These are phyloP conservation scores for Candida sp. DNA, from an alignment of 1,139 yeast genomes.

Conservation along the genomic window DNA sequence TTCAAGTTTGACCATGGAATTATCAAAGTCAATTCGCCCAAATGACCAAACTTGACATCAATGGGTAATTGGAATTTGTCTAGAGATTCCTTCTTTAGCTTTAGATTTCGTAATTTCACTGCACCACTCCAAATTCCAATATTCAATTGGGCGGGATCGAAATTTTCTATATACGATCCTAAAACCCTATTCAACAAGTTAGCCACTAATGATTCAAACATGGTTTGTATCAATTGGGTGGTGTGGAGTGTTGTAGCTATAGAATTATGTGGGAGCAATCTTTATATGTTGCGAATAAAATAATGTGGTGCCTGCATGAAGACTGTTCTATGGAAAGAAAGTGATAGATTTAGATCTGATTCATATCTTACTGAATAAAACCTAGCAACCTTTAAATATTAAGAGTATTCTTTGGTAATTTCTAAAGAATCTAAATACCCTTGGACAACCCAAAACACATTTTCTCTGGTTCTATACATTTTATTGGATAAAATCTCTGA, in stretches of 20 bases:
- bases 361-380: too few relatives aligned
- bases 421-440: neutral
- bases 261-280: neutral
- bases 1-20: slow-evolving; percentile 98
- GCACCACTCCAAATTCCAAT: slow-evolving; percentile 99
- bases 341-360: too few relatives aligned
- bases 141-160: slow-evolving; percentile 90
- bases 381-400: too few relatives aligned
- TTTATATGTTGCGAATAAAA: neutral
- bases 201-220: slow-evolving; percentile 60
- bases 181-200: slow-evolving; percentile 49
- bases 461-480: neutral
- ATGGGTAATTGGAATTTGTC: slow-evolving; percentile 84
- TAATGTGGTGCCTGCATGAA: too few relatives aligned
- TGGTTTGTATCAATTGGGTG: slow-evolving; percentile 9
- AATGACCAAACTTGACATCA: slow-evolving; percentile 86
- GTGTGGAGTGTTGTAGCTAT: neutral
- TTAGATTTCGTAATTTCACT: slow-evolving; percentile 76
- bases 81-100: slow-evolving; percentile 77
- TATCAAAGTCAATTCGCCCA: slow-evolving; percentile 85
- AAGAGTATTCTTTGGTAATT: too few relatives aligned
- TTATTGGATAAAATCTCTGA: neutral
- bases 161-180: slow-evolving; percentile 85
- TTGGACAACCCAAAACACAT: neutral
- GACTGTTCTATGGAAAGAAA: too few relatives aligned